Evolutionary conservation across 805 yeast genomes (phyloP), one percentile per base, ranked within the genome.

Genomic region (Komagataella mondaviorum): DNA sequence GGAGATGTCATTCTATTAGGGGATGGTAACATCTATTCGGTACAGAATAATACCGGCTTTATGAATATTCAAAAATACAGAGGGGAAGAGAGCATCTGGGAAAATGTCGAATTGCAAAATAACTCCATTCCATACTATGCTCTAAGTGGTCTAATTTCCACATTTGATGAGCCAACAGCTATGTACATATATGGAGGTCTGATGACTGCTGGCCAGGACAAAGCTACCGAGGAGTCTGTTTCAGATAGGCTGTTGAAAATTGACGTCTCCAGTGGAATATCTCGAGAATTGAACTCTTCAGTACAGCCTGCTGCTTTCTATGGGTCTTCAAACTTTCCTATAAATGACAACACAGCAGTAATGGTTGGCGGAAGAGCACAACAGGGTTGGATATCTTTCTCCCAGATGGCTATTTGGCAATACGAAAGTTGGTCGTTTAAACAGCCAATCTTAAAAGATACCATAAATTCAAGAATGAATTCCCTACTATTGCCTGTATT

Each of bases 371-470:
- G 95, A 2, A 70, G 70, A 51, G 75, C 86, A 2, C 57, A 62
- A 5, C 58, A 66, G 2, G 88, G 88, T 0, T 85, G 90, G 88
- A 76, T 85, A 43, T 76, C 78, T 55, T 77, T 85, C 81, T 73
- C 74, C 57, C 93, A 85, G 63, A 66, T 84, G 17, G 91, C 93
- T 0, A 63, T 83, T 2, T 85, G 89, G 86, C 81, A 80, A 57
- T 79, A 78, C 54, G 69, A 71, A 49, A 67, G 85, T 6, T 87
- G 95, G 95, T 74, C 85, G 3, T 85, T 79, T 60, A 66, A 67
- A 52, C 56, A 70, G 0, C 66, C 69, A 1, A 56, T 64, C 45
- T 57, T 63, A 55, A 58, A 68, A 1, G 61, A 58, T 1, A 55
- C 57, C 8, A 68, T 84, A 1, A 78, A 77, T 54, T 72, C 88